Percentiles rank a stretch among this genome's conserved stretches.
phyloP scores from a whole-genome alignment of 2,329 filamentous ascomycete genomes.

The Rutstroemia sp. region DNA sequence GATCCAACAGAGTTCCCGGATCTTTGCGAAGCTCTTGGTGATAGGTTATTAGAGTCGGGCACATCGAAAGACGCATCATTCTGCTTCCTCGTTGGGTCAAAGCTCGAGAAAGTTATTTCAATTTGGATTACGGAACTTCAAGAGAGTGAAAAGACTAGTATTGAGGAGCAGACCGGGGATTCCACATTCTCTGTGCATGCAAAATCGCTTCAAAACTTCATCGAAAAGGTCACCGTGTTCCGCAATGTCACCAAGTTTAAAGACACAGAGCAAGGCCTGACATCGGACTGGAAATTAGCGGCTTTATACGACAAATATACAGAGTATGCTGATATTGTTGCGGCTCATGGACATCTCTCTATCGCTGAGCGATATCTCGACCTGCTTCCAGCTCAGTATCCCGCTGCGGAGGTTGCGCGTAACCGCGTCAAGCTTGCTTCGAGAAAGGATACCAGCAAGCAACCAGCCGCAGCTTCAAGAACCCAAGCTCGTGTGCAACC shows the following conservation, averaged over 20 bases:
- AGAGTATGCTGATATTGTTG: constrained; percentile 93
- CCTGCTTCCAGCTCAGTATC: constrained; percentile 75
- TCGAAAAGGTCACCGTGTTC: constrained; percentile 98
- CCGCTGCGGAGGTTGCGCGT: constrained; percentile 78
- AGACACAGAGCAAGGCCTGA: constrained; percentile 64
- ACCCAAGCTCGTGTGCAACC: constrained; percentile 37
- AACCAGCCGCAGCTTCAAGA: constrained; percentile 32
- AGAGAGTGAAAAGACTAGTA: constrained; percentile 69
- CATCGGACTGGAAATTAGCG: constrained; percentile 80
- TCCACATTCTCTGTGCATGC: constrained; percentile 91
- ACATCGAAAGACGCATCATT: constrained; percentile 87
- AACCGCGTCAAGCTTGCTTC: constrained; percentile 81
- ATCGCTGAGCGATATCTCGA: constrained; percentile 88
- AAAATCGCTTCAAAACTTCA: constrained; percentile 80
- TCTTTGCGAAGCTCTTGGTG: constrained; percentile 89
- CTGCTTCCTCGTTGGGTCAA: constrained; percentile 92
- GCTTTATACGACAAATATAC: constrained; percentile 90
- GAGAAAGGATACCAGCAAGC: constrained; percentile 44
- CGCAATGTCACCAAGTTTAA: constrained; percentile 87
- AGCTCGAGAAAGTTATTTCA: constrained; percentile 90
- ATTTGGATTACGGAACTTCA: constrained; percentile 91
- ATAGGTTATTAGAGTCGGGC: constrained; percentile 74
- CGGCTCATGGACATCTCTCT: constrained; percentile 77
- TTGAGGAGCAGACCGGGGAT: constrained; percentile 62
- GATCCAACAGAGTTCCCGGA: constrained; percentile 87